Base-by-base conservation (phyloP, 208 protist genomes). In the Acanthamoeba triangularis region DNA sequence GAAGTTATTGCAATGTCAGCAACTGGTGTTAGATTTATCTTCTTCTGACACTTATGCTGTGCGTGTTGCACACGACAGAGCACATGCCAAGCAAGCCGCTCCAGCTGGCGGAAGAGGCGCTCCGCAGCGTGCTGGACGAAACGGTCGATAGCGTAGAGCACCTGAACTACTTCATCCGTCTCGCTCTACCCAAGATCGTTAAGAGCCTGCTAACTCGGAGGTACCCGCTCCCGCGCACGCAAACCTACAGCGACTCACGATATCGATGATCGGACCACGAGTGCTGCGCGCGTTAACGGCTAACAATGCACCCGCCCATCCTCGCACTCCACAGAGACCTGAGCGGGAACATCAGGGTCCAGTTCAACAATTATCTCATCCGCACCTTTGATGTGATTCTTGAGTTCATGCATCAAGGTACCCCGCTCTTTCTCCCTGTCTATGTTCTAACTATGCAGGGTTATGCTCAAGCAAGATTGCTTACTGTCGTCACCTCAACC, bases 131-230 rank as follows among this genome's bases (percentile, higher is more conserved):
- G 28, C 41, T 94, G 8, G 54, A 94, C 49, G 67, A 84, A 18
- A 65, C 44, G 14, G 85, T 94, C 44, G 72, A 78, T 0, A 84
- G 56, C 35, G 25, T 67, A 25, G 91, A 94, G 23, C 91, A 94
- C 11, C n/a, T 87, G 1, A 49, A 85, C 52, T 94, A 94, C 74
- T 94, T 94, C 52, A 16, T 94, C 11, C 88, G 37, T 14, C 0
- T 47, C 16, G 91, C 91, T 47, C 47, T 94, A 23, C 91, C 63
- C 44, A 94, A 94, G 91, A 49, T 94, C 49, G 49, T 94, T 33
- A 78, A 84, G 35, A 94, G 72, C 69, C 44, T 94, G 1, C 91
- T 94, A 11, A 37, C 33, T 11, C 65, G 91, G 33, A 54, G 67
- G 87, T 93, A 16, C 16, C 49, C 49, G 25, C 7, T 63, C 56